Evolutionary conservation across 768 basidiomycete species (phyloP).

Genomic region (Udeniomyces megalosporus): DNA sequence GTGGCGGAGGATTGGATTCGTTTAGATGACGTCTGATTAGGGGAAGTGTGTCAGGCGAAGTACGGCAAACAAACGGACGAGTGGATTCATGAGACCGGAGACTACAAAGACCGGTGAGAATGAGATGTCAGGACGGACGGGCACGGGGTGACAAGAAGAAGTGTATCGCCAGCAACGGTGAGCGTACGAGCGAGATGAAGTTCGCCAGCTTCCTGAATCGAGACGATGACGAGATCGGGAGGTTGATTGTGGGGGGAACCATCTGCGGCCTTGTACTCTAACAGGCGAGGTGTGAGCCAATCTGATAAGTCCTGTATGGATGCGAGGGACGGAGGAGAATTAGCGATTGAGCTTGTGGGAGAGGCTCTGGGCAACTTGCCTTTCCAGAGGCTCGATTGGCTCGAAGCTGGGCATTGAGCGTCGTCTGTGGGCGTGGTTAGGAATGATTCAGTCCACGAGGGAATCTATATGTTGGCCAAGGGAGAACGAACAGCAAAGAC

Average conservation of each 20-base stretch:
- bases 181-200: background rate
- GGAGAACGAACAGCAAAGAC: too few relatives aligned
- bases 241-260: conserved; percentile 26
- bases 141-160: too few relatives aligned
- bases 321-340: conserved; percentile 25
- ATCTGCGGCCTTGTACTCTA: conserved; percentile 25
- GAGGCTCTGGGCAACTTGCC: background rate
- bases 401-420: background rate
- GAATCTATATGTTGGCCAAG: too few relatives aligned
- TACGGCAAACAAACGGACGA: conserved; percentile 52
- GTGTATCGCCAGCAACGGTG: background rate
- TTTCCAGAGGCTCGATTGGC: background rate
- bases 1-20: background rate
- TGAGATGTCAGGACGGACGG: background rate
- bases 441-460: too few relatives aligned
- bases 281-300: conserved; percentile 71
- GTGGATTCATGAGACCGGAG: conserved; percentile 53
- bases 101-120: conserved; percentile 36
- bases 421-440: background rate
- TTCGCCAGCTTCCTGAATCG: conserved; percentile 84
- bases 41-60: conserved; percentile 45
- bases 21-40: conserved; percentile 47
- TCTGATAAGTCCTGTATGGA: conserved; percentile 73
- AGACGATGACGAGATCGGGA: conserved; percentile 76
- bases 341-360: background rate